Base-by-base conservation (phyloP, 192 early-diverging fungal genomes). In the Gryganskiella cystojenkinii region DNA sequence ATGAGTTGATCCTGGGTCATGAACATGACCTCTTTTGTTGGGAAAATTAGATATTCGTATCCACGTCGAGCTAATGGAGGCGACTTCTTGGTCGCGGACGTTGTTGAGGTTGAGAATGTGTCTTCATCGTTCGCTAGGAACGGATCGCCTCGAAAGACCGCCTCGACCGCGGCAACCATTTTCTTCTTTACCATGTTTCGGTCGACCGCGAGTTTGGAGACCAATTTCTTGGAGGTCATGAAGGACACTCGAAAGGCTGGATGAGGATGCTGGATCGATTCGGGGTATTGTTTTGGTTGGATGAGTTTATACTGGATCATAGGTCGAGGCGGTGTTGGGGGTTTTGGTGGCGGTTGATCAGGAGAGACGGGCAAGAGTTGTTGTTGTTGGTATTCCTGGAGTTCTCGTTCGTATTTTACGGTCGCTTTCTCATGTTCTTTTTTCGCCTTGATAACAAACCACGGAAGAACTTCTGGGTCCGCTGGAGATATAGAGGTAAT, bases 41-140 rank as follows among this genome's bases (percentile, higher is more conserved):
- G 65, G 20, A 78, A 78, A 4, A 78, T 54, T 30, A 78, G 47
- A 25, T 50, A 78, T 27, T 78, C 74, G 22, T 59, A 60, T 14
- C 74, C 74, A n/a, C 44, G 61, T 14, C 74, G 46, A 15, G 74
- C 74, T 13, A 40, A 40, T 40, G 37, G 5, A 9, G 37, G 37
- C 13, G 13, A 9, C 13, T 5, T 13, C 13, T 5, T 40, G 5
- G 37, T 40, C 13, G 37, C 37, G 5, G 13, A 9, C 37, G 37
- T 40, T 5, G 37, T 40, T 40, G 7, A 5, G 5, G 37, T 13
- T 40, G 37, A 40, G 37, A 40, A 5, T 40, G 37, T 13, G 13
- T 40, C 37, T 9, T 5, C 37, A 40, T 40, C 37, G 37, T 5
- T n/a, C 37, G 37, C 7, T 13, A 40, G 37, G 7, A 40, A 13